Evolutionary conservation across 1,284 basidiomycete genomes (phyloP).

Genomic region (Trichosporon faecale): DNA sequence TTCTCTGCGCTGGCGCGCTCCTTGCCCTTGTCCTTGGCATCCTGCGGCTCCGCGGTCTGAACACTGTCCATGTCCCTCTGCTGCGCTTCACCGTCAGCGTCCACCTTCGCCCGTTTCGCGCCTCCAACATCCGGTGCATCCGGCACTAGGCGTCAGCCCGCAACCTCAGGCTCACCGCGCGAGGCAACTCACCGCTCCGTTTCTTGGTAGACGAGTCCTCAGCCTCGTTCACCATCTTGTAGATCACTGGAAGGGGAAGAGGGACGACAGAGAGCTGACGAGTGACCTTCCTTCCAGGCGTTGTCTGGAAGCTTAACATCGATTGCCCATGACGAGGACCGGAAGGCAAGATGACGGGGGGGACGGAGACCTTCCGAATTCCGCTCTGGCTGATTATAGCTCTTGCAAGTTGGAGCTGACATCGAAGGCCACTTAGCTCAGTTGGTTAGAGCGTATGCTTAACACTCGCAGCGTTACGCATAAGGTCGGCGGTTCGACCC

Average conservation of each 20-base stretch:
- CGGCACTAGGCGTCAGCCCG: not conserved
- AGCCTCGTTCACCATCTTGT: not conserved
- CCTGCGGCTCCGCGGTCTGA: not conserved
- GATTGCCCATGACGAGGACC: not conserved
- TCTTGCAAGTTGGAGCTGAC: not conserved
- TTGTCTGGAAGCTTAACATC: no score
- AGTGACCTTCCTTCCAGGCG: no score
- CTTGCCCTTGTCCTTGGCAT: not conserved
- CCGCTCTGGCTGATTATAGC: not conserved
- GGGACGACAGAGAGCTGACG: no score
- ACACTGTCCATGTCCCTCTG: not conserved
- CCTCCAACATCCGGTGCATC: not conserved
- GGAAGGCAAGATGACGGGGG: not conserved
- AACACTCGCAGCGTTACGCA: not conserved
- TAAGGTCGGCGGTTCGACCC: conserved; percentile 5
- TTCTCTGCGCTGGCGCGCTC: not conserved
- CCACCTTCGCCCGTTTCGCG: not conserved
- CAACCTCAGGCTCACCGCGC: not conserved
- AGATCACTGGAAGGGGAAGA: not conserved
- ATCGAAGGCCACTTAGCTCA: not conserved
- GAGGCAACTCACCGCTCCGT: not conserved
- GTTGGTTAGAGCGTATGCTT: conserved; percentile 5
- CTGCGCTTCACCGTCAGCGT: not conserved
- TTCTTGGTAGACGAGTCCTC: not conserved
- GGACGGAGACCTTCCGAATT: not conserved